These are phyloP conservation scores for Aphanomyces stellatus DNA, from an alignment of 352 stramenopile species.

Conservation along the genomic window DNA sequence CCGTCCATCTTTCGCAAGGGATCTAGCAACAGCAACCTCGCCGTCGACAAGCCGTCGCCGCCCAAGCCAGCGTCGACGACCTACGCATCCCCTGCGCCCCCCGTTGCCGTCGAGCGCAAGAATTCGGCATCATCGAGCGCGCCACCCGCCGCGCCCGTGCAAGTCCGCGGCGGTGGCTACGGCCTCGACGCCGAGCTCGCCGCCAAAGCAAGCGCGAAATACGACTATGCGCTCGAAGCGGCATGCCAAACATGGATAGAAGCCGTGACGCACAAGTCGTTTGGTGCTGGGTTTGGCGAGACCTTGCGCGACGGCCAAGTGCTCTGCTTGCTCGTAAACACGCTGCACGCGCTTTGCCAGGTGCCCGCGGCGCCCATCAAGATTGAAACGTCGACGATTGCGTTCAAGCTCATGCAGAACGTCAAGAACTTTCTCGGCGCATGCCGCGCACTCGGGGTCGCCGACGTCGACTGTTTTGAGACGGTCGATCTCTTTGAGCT, in stretches of 20 bases:
- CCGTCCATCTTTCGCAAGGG: neutral
- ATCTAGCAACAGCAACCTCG: neutral
- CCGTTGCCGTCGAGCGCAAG: neutral
- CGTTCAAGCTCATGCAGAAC: slow-evolving; percentile 91
- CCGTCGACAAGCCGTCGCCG: neutral
- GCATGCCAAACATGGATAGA: slow-evolving; percentile 78
- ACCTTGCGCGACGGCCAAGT: slow-evolving; percentile 74
- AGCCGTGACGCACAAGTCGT: slow-evolving; percentile 51
- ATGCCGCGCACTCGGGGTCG: slow-evolving; percentile 71
- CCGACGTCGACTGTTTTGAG: slow-evolving; percentile 86
- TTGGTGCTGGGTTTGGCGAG: slow-evolving; percentile 47
- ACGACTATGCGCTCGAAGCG: slow-evolving; percentile 41
- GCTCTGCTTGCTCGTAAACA: slow-evolving; percentile 69
- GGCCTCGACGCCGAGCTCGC: slow-evolving; percentile 87
- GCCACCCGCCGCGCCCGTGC: neutral
- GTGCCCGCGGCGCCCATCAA: slow-evolving; percentile 16
- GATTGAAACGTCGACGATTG: slow-evolving; percentile 61
- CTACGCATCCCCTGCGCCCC: neutral
- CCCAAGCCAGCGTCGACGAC: neutral
- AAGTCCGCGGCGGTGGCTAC: slow-evolving; percentile 57
- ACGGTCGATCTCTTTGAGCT: slow-evolving; percentile 85
- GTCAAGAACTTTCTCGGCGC: slow-evolving; percentile 73
- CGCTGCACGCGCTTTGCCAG: slow-evolving; percentile 50
- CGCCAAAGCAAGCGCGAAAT: slow-evolving; percentile 64
- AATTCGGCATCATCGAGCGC: neutral